Evolutionary conservation across 495 filamentous ascomycete genomes (phyloP).

Genomic region (Hypoxylon intermedium): DNA sequence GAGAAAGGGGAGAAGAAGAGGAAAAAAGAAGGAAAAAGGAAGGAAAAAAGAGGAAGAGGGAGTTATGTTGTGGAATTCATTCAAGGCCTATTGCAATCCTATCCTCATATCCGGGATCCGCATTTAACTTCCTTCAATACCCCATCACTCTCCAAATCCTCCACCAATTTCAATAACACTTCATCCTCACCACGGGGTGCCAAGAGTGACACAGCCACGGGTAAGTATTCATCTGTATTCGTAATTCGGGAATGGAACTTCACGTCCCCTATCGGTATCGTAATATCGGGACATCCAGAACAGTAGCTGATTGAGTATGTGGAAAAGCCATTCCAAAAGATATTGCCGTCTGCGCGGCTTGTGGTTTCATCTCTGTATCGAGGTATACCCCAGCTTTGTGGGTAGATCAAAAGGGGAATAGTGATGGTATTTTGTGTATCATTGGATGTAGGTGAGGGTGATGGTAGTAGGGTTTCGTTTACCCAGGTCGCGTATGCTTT

Average conservation of each 20-base stretch:
- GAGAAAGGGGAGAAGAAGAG: too few relatives aligned
- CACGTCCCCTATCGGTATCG: conserved; percentile 55
- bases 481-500: conserved; percentile 27
- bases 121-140: conserved; percentile 49
- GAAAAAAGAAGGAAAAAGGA: too few relatives aligned
- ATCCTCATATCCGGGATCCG: conserved; percentile 1
- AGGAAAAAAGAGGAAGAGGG: too few relatives aligned
- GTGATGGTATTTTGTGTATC: background rate
- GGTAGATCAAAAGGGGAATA: conserved; percentile 33
- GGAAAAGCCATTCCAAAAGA: conserved; percentile 29
- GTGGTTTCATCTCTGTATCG: conserved; percentile 27
- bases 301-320: conserved; percentile 34
- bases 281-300: conserved; percentile 33
- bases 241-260: conserved; percentile 61
- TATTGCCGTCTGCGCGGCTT: conserved; percentile 6
- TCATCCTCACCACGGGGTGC: conserved; percentile 63
- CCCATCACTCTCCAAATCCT: conserved; percentile 52
- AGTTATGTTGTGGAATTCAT: too few relatives aligned
- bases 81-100: too few relatives aligned
- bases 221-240: conserved; percentile 58
- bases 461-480: conserved; percentile 17
- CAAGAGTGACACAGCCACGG: conserved; percentile 62
- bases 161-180: conserved; percentile 59
- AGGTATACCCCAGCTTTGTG: conserved; percentile 30
- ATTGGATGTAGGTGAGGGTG: background rate